Conservation (phyloP, 2,329 filamentous ascomycete species). For the Bipolaris victoriae region DNA sequence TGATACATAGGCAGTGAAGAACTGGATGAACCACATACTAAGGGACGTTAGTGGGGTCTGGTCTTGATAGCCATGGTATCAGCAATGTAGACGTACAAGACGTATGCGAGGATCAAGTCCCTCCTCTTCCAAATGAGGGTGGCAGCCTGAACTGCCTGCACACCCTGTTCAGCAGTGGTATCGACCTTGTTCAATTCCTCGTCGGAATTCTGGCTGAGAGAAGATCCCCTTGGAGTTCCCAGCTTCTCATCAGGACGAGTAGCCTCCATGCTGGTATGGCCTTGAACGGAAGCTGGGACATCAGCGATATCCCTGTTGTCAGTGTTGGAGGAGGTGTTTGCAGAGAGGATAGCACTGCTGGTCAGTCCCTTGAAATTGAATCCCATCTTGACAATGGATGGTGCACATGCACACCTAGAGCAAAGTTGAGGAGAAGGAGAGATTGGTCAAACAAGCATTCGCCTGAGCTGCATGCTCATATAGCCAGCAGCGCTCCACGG, state of each 20-base stretch:
- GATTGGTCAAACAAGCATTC: constrained; percentile 39
- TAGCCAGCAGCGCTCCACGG: constrained; percentile 21
- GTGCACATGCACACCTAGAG: constrained; percentile 7
- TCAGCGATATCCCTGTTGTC: constrained; percentile 36
- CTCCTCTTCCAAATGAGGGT: constrained; percentile 38
- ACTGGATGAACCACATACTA: constrained; percentile 51
- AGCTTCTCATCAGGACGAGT: constrained; percentile 37
- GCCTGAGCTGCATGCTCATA: constrained; percentile 27
- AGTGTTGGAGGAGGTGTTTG: constrained; percentile 19
- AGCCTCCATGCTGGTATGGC: constrained; percentile 36
- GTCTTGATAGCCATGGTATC: neutral
- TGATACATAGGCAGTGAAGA: constrained; percentile 56
- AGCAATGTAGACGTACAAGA: constrained; percentile 28
- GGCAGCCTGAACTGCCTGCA: constrained; percentile 38
- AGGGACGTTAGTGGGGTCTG: constrained; percentile 15
- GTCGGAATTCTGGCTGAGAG: constrained; percentile 26
- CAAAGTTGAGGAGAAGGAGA: constrained; percentile 15
- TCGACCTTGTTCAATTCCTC: constrained; percentile 44
- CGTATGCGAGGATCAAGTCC: constrained; percentile 36
- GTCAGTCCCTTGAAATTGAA: constrained; percentile 43
- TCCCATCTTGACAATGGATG: constrained; percentile 30
- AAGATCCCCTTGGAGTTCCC: constrained; percentile 26
- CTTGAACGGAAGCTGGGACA: constrained; percentile 37
- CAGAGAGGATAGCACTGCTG: constrained; percentile 33
- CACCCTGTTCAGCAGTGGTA: constrained; percentile 36